Evolutionary conservation across 2,329 filamentous ascomycete genomes (phyloP), one percentile per base, ranked within the genome.

Genomic region (Exophiala bonariae): DNA sequence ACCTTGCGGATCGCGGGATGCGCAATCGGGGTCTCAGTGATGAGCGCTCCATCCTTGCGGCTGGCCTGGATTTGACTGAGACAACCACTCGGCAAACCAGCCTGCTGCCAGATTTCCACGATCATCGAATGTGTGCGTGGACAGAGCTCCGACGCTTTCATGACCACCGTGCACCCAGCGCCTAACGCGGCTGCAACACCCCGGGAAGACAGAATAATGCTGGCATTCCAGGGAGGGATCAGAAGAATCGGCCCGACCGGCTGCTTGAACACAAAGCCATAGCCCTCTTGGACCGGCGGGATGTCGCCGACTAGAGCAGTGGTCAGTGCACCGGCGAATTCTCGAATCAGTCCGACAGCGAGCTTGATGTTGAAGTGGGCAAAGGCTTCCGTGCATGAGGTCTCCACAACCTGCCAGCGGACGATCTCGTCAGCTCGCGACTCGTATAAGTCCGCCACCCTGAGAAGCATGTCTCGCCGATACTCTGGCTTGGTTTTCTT

Each of bases 41-140:
- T 73, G 9, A 75, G 73, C 0, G 83, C 75, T 0, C 87, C 88
- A 55, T 86, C 79, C 31, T 74, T 65, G 0, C 76, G 70, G 41
- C 72, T 73, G 44, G 81, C 74, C 43, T 82, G 79, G 23, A 95
- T 68, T 35, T 89, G 71, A 63, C 90, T 93, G 26, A 95, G 65
- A 2, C 81, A 84, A 18, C 89, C 89, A 1, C 74, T 73, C 0
- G 89, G 89, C 11, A 95, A 74, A 2, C 89, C 89, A 6, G 88
- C 89, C 59, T 89, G 80, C 47, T 79, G 78, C 62, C 89, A 78
- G 22, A 84, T 71, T 17, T 78, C 75, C 5, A 74, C 81, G 31
- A 91, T 72, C 2, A 75, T 76, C 71, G 78, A 81, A 60, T 82
- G 78, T 33, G 74, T 79, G 43, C 59, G 78, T 1, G 87, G 87